phyloP scores from a whole-genome alignment of 768 basidiomycete genomes.

The Neoboletus magnificus region DNA sequence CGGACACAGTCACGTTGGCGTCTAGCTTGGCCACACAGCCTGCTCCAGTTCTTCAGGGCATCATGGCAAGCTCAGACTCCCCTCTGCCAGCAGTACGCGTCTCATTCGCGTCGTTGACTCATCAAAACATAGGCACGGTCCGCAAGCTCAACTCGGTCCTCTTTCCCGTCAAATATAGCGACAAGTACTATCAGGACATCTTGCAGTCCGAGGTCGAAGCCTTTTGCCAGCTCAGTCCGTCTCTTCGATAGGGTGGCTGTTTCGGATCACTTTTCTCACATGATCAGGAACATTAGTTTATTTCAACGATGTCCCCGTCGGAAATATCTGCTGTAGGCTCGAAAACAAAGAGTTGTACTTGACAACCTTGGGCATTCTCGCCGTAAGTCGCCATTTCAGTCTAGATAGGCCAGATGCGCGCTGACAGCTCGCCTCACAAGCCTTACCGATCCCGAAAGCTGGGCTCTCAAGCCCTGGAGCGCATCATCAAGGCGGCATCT shows the following conservation, averaged over 20 bases:
- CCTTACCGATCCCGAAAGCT: conserved; percentile 81
- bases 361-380: conserved; percentile 91
- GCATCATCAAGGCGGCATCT: conserved; percentile 61
- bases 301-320: conserved; percentile 90
- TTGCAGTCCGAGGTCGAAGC: conserved; percentile 73
- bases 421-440: conserved; percentile 37
- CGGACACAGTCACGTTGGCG: conserved; percentile 13
- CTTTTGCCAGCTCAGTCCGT: conserved; percentile 84
- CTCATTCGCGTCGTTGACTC: conserved; percentile 69
- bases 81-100: conserved; percentile 39
- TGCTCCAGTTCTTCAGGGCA: neutral
- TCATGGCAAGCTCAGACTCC: conserved; percentile 25
- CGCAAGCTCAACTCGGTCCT: conserved; percentile 66
- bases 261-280: conserved; percentile 21
- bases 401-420: conserved; percentile 9
- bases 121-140: conserved; percentile 79
- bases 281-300: conserved; percentile 55
- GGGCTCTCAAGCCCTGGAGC: conserved; percentile 69
- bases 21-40: conserved; percentile 16
- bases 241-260: conserved; percentile 11
- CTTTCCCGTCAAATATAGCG: conserved; percentile 87
- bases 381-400: conserved; percentile 48
- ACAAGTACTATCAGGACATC: conserved; percentile 83
- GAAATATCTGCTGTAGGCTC: conserved; percentile 81
- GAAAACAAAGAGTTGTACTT: conserved; percentile 69